Base-by-base conservation (phyloP, 2,329 filamentous ascomycete genomes). In the Penicillium corylophilum region DNA sequence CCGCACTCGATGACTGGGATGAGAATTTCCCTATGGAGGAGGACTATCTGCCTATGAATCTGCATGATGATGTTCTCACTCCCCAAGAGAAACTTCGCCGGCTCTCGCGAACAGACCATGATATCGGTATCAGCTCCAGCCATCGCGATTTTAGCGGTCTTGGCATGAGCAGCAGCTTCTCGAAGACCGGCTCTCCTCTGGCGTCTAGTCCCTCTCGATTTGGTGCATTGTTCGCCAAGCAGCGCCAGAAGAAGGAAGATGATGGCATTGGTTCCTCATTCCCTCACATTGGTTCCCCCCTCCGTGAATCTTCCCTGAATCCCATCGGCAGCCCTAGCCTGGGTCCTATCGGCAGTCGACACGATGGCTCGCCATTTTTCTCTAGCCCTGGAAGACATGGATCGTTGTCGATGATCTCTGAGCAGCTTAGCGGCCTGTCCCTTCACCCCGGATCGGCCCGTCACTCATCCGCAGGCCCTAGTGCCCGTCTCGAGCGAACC, bases 1-100 rank as follows among this genome's bases (percentile, higher is more conserved):
- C 74, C 8, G 75, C 71, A 18, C 69, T 78, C 16, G 81, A 84
- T 59, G 82, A 85, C 46, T 84, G 82, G 77, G 73, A 85, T 66
- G 72, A 85, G 49, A 73, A 79, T 50, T 94, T 95, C 64, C 82
- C 87, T 26, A 93, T 94, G 63, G 90, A 95, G 69, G 92, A 95
- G 65, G 91, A 95, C 64, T 89, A 94, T 64, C 79, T 97, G 9
- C 94, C 93, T 0, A 88, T 79, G 24, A 83, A 79, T 49, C 70
- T 87, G 41, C 82, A 83, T 56, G 83, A 87, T 58, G 77, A 87
- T 63, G 77, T 86, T 13, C 76, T 86, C 29, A 83, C 81, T 0
- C 82, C 83, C 0, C 81, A 84, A 58, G 82, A 84, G 62, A 80
- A 79, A 61, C 77, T 81, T 67, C 77, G 83, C 41, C 77, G 83